Base-by-base conservation (phyloP, 495 filamentous ascomycete species). In the Trichoderma asperelloides region DNA sequence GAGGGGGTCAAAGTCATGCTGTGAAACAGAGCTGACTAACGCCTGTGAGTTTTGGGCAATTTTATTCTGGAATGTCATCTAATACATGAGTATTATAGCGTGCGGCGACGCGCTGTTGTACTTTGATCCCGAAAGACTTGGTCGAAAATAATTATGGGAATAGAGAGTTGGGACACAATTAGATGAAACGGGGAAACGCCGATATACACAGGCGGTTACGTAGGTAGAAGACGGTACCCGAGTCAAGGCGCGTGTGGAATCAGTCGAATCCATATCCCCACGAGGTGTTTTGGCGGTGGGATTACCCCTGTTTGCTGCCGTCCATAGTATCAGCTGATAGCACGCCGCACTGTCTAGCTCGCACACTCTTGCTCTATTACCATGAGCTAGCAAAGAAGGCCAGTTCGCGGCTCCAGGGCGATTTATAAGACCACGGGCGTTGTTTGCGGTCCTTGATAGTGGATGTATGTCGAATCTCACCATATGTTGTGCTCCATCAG, bases 261-360 rank as follows among this genome's bases (percentile, higher is more conserved):
- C 47, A 51, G 7, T 60, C 25, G 25, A 60, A 25, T 25, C 55
- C 23, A 21, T 21, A 60, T 60, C 55, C 55, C 55, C 55, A 30
- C 55, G 55, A 25, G 23, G 15, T 18, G 55, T 60, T 60, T 60
- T 60, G 55, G 55, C 55, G 55, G 55, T 60, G 55, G 55, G 23
- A 60, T 33, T 25, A 23, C 55, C 55, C 16, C 12, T 13, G 27
- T 11, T 3, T 60, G 21, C 21, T 13, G 23, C 15, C 16, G 13
- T 13, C 43, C 43, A 47, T 47, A 47, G 43, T n/a, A n/a, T 47
- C 4, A 4, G n/a, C 43, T 3, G n/a, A 7, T 47, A 47, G 13
- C 43, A 16, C 15, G 43, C n/a, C 15, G 43, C n/a, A 47, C 43
- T 47, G 13, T 47, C 43, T 6, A 47, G 3, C 2, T n/a, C n/a